Base-by-base conservation (phyloP, 805 yeast genomes). In the Suhomyces prunicola region DNA sequence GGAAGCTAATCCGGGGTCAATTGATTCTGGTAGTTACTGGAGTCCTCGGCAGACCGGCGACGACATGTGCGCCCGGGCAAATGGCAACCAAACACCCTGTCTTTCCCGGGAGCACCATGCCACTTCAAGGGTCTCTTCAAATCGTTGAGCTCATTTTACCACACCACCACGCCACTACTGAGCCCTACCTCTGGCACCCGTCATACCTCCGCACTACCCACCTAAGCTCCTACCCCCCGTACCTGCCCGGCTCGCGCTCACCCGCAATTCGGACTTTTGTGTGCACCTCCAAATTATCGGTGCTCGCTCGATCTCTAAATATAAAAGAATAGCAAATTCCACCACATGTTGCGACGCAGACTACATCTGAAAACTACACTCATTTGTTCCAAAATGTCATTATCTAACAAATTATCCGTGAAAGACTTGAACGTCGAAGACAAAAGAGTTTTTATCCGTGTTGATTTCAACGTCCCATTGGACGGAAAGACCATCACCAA, bases 371-470 rank as follows among this genome's bases (percentile, higher is more conserved):
- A 17, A 22, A 24, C 31, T 24, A 47, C 10, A 5, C 48, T 17
- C 54, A 29, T 41, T 46, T 26, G 29, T 27, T 36, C 13, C 50
- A 61, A 46, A 48, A 94, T 94, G 99, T 96, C 99, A 64, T 84
- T 94, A 73, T 85, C 97, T 54, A 88, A 82, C 77, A 94, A 94
- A 79, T 83, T 94, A 66, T 87, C 97, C 54, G 97, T 94, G 75
- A 84, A 87, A 71, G 99, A 94, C 77, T 79, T 94, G 64, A 84
- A 85, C 72, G 85, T 90, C 73, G 73, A 86, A 66, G 92, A 83
- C 75, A 92, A 94, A 84, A 86, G 97, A 73, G 99, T 94, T 74
- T 92, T 94, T 80, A 93, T 94, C 83, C 89, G 99, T 80, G 99
- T 96, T 59, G 97, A 93, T 76, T 88, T 88, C 84, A 88, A 88